A percentile compares a stretch with the other conserved stretches of the same genome.
phyloP scores from a whole-genome alignment of 2,329 filamentous ascomycete genomes.

The Talaromyces albobiverticillius region DNA sequence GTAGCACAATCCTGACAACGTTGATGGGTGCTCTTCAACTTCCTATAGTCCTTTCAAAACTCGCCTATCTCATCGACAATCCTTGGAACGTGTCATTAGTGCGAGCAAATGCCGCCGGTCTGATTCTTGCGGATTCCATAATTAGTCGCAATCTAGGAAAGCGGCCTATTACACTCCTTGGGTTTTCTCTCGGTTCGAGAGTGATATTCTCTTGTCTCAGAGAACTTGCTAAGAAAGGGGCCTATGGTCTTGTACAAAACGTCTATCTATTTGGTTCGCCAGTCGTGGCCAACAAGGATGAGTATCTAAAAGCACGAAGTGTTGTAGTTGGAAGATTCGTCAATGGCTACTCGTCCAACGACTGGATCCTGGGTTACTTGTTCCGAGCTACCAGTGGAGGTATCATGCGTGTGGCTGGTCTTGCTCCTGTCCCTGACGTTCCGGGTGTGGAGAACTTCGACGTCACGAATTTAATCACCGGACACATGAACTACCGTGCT shows the following conservation, averaged over 20 bases:
- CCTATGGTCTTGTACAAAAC: slow-evolving; percentile 85
- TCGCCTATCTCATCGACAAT: slow-evolving; percentile 96
- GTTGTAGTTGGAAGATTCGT: slow-evolving; percentile 90
- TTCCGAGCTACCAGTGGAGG: slow-evolving; percentile 93
- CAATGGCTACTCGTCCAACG: slow-evolving; percentile 89
- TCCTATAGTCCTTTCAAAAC: slow-evolving; percentile 88
- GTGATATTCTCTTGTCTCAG: slow-evolving; percentile 90
- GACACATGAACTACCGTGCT: slow-evolving; percentile 94
- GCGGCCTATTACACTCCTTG: slow-evolving; percentile 86
- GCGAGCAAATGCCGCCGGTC: slow-evolving; percentile 79
- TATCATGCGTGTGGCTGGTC: slow-evolving; percentile 81
- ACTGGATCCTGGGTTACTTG: slow-evolving; percentile 95
- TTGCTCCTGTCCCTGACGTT: slow-evolving; percentile 72
- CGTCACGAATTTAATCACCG: slow-evolving; percentile 78
- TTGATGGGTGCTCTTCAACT: slow-evolving; percentile 91
- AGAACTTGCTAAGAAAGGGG: slow-evolving; percentile 80
- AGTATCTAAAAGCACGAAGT: slow-evolving; percentile 76
- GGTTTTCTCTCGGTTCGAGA: slow-evolving; percentile 87
- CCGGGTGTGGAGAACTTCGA: slow-evolving; percentile 85
- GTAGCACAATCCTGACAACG: slow-evolving; percentile 79
- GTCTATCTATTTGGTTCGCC: slow-evolving; percentile 94
- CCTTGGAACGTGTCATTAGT: slow-evolving; percentile 97
- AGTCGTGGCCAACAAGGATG: slow-evolving; percentile 85
- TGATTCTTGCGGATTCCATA: slow-evolving; percentile 91
- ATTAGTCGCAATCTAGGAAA: slow-evolving; percentile 89